Conservation (phyloP, 192 early-diverging fungal genomes). For the Linnemannia hyalina region DNA sequence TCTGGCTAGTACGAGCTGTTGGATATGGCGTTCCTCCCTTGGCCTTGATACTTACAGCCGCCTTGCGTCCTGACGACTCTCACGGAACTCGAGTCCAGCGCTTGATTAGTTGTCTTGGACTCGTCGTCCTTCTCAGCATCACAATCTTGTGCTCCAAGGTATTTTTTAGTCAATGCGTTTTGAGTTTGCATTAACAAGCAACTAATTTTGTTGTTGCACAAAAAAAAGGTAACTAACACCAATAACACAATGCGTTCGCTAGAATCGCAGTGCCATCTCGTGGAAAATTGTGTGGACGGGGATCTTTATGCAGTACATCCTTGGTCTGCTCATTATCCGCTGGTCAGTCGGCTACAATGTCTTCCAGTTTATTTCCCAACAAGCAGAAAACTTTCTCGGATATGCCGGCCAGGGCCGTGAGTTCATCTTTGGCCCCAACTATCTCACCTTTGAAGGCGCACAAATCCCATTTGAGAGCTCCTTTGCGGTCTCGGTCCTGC, state of each 20-base stretch:
- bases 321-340: constrained; percentile 83
- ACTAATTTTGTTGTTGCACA: neutral
- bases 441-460: neutral
- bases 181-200: neutral
- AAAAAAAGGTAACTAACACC: too few relatives aligned
- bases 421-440: constrained; percentile 75
- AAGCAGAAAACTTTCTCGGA: constrained; percentile 62
- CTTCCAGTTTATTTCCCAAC: constrained; percentile 74
- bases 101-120: constrained; percentile 78
- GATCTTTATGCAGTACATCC: constrained; percentile 78
- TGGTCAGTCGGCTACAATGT: constrained; percentile 74
- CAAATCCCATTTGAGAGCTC: constrained; percentile 44
- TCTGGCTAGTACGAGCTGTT: constrained; percentile 1
- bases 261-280: constrained; percentile 69
- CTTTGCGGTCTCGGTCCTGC: constrained; percentile 80
- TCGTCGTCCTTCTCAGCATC: constrained; percentile 66
- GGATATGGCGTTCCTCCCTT: constrained; percentile 17
- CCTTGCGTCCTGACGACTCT: constrained; percentile 11
- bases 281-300: constrained; percentile 81
- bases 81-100: constrained; percentile 67
- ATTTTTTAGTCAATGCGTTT: neutral
- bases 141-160: constrained; percentile 64
- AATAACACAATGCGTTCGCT: neutral
- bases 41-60: constrained; percentile 19
- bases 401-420: constrained; percentile 72